A percentile compares a stretch with the other conserved stretches of the same genome.
Conservation (phyloP, 441 rosid genomes). For the Oxalis stricta region DNA sequence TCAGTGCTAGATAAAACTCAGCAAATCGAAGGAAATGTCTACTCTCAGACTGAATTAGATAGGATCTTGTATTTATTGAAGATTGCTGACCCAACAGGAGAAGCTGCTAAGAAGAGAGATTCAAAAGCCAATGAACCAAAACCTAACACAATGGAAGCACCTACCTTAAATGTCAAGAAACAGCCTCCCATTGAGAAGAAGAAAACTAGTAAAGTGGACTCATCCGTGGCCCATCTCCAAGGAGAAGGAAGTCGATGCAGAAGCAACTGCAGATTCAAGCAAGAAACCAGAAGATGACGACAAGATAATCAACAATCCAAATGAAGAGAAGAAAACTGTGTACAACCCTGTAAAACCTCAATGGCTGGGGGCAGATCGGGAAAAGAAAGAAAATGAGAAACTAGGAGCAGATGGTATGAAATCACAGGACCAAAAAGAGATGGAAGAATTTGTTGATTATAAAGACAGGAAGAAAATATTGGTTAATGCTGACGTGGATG, state of each 20-base stretch:
- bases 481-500: slow-evolving; percentile 10
- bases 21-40: slow-evolving; percentile 48
- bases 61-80: slow-evolving; percentile 65
- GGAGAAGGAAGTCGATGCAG: slow-evolving; percentile 18
- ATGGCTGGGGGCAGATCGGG: slow-evolving; percentile 86
- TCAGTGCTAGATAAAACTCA: slow-evolving; percentile 62
- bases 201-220: slow-evolving; percentile 15
- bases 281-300: slow-evolving; percentile 27
- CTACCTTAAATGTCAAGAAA: slow-evolving; percentile 18
- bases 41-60: slow-evolving; percentile 61
- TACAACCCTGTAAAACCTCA: slow-evolving; percentile 61
- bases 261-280: slow-evolving; percentile 15
- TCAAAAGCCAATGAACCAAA: slow-evolving; percentile 26
- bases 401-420: slow-evolving; percentile 18
- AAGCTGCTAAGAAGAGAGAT: slow-evolving; percentile 57
- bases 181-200: slow-evolving; percentile 19
- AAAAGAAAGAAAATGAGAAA: slow-evolving; percentile 30
- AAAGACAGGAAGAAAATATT: slow-evolving; percentile 63
- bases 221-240: slow-evolving; percentile 18
- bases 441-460: slow-evolving; percentile 66
- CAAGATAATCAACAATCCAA: slow-evolving; percentile 18
- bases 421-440: slow-evolving; percentile 22
- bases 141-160: slow-evolving; percentile 18
- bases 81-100: slow-evolving; percentile 89
- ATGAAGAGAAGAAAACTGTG: slow-evolving; percentile 27